These are phyloP conservation scores for Zhuliangozyma parablackwelliae DNA, from an alignment of 1,139 yeast genomes.

Conservation along the genomic window DNA sequence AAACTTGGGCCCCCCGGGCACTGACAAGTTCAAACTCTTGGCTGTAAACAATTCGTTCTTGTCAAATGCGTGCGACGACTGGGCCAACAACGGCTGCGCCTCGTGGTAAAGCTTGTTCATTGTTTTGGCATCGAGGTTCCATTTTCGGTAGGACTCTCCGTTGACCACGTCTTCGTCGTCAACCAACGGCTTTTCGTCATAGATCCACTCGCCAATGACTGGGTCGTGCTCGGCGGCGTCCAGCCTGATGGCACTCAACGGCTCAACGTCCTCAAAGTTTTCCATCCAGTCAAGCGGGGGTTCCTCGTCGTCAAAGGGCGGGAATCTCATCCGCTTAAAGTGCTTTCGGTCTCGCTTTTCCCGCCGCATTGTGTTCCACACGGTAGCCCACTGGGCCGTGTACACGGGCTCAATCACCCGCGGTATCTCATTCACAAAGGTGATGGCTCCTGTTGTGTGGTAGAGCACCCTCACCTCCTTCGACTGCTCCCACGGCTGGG, in stretches of 20 bases:
- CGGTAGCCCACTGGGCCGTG: constrained; percentile 91
- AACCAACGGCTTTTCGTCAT: constrained; percentile 69
- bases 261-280: constrained; percentile 68
- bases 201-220: constrained; percentile 69
- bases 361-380: constrained; percentile 89
- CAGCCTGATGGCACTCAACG: constrained; percentile 63
- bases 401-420: constrained; percentile 90
- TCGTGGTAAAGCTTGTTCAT: constrained; percentile 66
- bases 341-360: constrained; percentile 89
- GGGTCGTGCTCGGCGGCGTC: constrained; percentile 47
- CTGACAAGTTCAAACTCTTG: constrained; percentile 77
- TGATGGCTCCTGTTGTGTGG: constrained; percentile 90
- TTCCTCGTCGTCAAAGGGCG: constrained; percentile 97
- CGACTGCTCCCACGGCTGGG: constrained; percentile 94
- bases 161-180: constrained; percentile 54
- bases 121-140: constrained; percentile 61
- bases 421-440: constrained; percentile 91
- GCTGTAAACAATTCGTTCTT: constrained; percentile 80
- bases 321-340: constrained; percentile 87
- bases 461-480: constrained; percentile 86
- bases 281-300: constrained; percentile 85
- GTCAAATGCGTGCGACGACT: constrained; percentile 68
- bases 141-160: constrained; percentile 72
- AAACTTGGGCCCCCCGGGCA: constrained; percentile 96
- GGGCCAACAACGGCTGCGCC: constrained; percentile 64